A percentile compares a stretch with the other conserved stretches of the same genome.
phyloP scores from a whole-genome alignment of 208 protist species.

The Wallacemonas rigidus region DNA sequence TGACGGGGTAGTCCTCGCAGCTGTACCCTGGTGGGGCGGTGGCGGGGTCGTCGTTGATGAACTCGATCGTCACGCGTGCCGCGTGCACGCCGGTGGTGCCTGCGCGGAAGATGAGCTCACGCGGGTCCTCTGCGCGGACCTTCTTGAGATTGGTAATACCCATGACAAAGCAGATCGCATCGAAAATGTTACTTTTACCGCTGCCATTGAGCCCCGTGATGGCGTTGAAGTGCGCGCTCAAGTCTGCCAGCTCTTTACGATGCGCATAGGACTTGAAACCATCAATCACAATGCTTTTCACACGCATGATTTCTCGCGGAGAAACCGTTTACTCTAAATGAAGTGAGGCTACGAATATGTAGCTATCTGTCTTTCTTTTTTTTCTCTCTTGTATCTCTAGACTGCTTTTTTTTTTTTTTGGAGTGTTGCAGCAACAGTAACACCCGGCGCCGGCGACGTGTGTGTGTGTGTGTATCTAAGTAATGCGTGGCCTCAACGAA shows the following conservation, averaged over 20 bases:
- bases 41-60: slow-evolving; percentile 97
- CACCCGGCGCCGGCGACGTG: too few relatives aligned
- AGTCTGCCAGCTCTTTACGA: slow-evolving; percentile 95
- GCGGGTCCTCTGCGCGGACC: slow-evolving; percentile 95
- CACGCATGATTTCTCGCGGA: slow-evolving; percentile 90
- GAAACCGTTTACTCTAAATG: too few relatives aligned
- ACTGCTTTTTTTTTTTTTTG: too few relatives aligned
- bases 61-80: slow-evolving; percentile 99
- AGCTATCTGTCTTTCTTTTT: too few relatives aligned
- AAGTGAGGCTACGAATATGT: too few relatives aligned
- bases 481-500: neutral
- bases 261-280: slow-evolving; percentile 99
- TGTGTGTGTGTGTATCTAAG: neutral
- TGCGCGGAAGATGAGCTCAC: slow-evolving; percentile 99
- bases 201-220: slow-evolving; percentile 99
- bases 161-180: slow-evolving; percentile 99
- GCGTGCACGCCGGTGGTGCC: slow-evolving; percentile 99
- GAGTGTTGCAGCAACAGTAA: too few relatives aligned
- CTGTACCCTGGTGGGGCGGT: slow-evolving; percentile 98
- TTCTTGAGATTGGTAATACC: slow-evolving; percentile 99
- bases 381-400: too few relatives aligned
- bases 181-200: slow-evolving; percentile 99
- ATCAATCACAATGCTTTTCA: slow-evolving; percentile 99
- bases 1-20: slow-evolving; percentile 93
- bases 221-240: slow-evolving; percentile 99